Evolutionary conservation across 1,284 basidiomycete species (phyloP), one percentile per base, ranked within the genome.

Genomic region (Hymenochaete sp.): DNA sequence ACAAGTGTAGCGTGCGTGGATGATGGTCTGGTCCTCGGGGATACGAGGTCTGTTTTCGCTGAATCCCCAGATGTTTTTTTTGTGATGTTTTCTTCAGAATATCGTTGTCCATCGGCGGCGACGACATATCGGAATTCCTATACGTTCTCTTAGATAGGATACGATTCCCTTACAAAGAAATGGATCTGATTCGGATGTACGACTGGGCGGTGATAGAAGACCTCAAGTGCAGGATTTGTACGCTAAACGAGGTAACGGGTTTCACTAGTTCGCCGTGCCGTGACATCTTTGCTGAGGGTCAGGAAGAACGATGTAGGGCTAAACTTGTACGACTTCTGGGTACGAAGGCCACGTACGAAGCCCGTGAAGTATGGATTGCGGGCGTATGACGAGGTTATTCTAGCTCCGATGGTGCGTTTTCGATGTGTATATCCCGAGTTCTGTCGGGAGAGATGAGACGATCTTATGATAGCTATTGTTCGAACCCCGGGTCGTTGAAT

Each of bases 1-100:
- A 93, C 88, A 2, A 89, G 79, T 52, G 79, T 99, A 42, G 82
- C 93, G 0, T 98, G 95, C 58, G 87, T 98, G 5, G 96, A 98
- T 53, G 96, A 99, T 58, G 96, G 96, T 1, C 62, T 95, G 41
- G 78, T 98, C 11, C 67, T 93, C 21, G 62, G 84, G 2, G 96
- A 98, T 55, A 92, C 91, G 2, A 78, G 95, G 91, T 88, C 56
- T 38, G 64, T 51, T 13, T 42, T 45, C 31, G 32, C 14, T 22
- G 33, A 37, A 29, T 19, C 19, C 4, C 29, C 16, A 35, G 21
- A 37, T 21, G 2, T 5, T 39, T 42, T 24, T 29, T 41, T 31
- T 3, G 18, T 25, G 24, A 39, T 29, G 14, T 29, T n/a, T 39
- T 32, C 36, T 38, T 42, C 47, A 37, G 91, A 49, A 82, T 98